These are phyloP conservation scores for Podosphaera fusca DNA, from an alignment of 2,329 filamentous ascomycete genomes.

Conservation along the genomic window DNA sequence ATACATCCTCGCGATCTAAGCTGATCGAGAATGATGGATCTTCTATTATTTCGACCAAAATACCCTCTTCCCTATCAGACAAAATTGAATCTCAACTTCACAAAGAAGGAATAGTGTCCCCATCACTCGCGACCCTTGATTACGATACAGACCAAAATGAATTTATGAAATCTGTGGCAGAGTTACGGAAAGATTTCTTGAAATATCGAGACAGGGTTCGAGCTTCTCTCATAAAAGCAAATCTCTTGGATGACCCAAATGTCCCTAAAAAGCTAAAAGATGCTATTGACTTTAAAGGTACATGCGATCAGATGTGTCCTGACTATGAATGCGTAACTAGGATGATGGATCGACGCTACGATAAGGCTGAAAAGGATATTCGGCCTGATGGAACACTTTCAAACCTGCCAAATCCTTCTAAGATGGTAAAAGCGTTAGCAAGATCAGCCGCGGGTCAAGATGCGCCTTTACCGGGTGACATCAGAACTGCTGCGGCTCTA, in stretches of 20 bases:
- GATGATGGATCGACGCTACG: conserved; percentile 36
- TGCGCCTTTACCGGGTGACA: conserved; percentile 43
- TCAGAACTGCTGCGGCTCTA: conserved; percentile 35
- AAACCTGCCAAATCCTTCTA: conserved; percentile 21
- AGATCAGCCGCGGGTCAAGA: conserved; percentile 46
- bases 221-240: conserved; percentile 31
- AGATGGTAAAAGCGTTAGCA: conserved; percentile 45
- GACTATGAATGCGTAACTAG: conserved; percentile 40
- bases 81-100: conserved; percentile 29
- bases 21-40: no score
- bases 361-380: conserved; percentile 28
- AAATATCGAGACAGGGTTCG: conserved; percentile 33
- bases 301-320: conserved; percentile 47
- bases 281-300: conserved; percentile 43
- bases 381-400: conserved; percentile 20
- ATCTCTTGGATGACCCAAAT: conserved; percentile 40
- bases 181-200: conserved; percentile 20
- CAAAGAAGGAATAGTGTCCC: conserved; percentile 21
- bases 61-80: conserved; percentile 17
- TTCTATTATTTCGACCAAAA: neutral
- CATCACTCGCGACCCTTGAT: conserved; percentile 4
- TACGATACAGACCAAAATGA: neutral
- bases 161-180: neutral
- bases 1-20: no score
- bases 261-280: conserved; percentile 37